Percentiles rank a stretch among this genome's conserved stretches.
Conservation (phyloP, 2,329 filamentous ascomycete species). For the Fragosphaeria purpurea region DNA sequence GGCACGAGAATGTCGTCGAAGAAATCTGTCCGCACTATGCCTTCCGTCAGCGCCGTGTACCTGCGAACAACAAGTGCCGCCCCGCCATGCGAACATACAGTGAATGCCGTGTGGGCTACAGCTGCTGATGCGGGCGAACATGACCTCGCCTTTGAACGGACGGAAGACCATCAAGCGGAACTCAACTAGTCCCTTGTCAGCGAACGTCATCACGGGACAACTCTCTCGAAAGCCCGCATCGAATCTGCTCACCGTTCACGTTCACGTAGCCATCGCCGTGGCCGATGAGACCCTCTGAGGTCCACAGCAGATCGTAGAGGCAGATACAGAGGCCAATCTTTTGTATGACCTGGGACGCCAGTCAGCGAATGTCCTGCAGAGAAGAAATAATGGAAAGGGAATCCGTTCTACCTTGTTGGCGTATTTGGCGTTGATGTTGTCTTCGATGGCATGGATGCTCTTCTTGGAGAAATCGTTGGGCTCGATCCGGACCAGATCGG, state of each 20-base stretch:
- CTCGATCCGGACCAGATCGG: constrained; percentile 86
- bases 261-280: constrained; percentile 89
- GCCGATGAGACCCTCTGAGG: constrained; percentile 87
- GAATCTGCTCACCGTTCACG: constrained; percentile 61
- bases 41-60: neutral
- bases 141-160: constrained; percentile 89
- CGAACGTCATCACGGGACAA: too few relatives aligned
- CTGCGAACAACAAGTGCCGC: neutral
- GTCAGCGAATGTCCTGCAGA: neutral
- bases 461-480: constrained; percentile 81
- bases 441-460: constrained; percentile 77
- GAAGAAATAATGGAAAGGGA: neutral
- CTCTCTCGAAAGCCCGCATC: too few relatives aligned
- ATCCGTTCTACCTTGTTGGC: constrained; percentile 63
- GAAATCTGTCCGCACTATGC: constrained; percentile 70
- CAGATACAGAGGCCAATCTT: constrained; percentile 90
- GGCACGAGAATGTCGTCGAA: constrained; percentile 87
- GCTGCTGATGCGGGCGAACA: constrained; percentile 73
- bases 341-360: constrained; percentile 61
- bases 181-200: constrained; percentile 51
- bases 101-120: constrained; percentile 28
- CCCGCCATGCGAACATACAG: constrained; percentile 7
- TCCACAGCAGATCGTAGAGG: constrained; percentile 80
- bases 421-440: constrained; percentile 96
- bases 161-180: constrained; percentile 91